Conservation (phyloP, 192 early-diverging fungal species). For the Neocallimastix lanati region DNA sequence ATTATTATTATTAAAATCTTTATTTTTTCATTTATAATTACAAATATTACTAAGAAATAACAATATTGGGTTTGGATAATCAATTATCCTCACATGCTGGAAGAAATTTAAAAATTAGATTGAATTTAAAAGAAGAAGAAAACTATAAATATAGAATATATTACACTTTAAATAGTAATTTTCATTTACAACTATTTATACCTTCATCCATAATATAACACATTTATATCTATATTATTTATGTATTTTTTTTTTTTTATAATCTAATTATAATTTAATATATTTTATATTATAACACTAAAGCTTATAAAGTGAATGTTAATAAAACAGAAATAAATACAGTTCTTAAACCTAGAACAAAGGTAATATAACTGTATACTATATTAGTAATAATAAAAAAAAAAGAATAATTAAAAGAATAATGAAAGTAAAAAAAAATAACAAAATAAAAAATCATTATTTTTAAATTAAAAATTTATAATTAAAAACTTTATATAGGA, state of each 20-base stretch:
- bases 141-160: conserved; percentile 12
- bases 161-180: conserved; percentile 7
- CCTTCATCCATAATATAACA: too few species aligned
- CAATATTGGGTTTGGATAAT: not conserved
- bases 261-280: too few species aligned
- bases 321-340: conserved; percentile 1
- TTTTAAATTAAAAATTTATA: too few species aligned
- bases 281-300: too few species aligned
- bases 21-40: too few species aligned
- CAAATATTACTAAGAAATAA: not conserved
- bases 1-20: too few species aligned
- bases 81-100: not conserved
- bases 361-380: not conserved
- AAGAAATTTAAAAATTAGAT: conserved; percentile 11
- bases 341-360: not conserved
- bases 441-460: too few species aligned
- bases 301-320: conserved; percentile 4
- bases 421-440: too few species aligned
- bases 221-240: too few species aligned
- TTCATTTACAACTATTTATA: not conserved
- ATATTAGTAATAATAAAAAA: too few species aligned
- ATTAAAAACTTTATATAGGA: not conserved
- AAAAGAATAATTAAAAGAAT: too few species aligned
- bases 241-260: too few species aligned
- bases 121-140: conserved; percentile 16